These are phyloP conservation scores for Fistulifera pelliculosa DNA, from an alignment of 108 stramenopile genomes.

Conservation along the genomic window DNA sequence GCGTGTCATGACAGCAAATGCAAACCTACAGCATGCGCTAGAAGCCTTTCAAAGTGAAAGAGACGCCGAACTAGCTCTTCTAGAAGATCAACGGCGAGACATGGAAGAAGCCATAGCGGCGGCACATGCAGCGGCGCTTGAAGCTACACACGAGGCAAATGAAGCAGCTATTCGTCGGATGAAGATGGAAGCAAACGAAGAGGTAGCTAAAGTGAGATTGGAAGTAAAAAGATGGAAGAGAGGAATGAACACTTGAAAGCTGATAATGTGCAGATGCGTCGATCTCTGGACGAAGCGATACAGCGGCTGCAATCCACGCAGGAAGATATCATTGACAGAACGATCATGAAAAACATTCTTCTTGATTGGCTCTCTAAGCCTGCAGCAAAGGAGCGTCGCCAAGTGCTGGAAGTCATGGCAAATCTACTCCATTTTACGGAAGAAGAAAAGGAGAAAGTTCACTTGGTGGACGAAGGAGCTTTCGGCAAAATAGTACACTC, in stretches of 20 bases:
- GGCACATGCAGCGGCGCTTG: conserved; percentile 60
- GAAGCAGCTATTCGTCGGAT: conserved; percentile 50
- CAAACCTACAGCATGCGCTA: conserved; percentile 68
- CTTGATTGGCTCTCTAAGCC: conserved; percentile 74
- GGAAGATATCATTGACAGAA: conserved; percentile 84
- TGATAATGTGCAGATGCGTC: conserved; percentile 67
- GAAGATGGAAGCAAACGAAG: conserved; percentile 46
- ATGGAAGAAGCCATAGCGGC: conserved; percentile 55
- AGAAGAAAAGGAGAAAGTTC: conserved; percentile 74
- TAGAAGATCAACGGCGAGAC: conserved; percentile 55
- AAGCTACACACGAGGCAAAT: conserved; percentile 47
- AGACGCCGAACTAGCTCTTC: conserved; percentile 64
- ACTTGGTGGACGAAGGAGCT: conserved; percentile 25
- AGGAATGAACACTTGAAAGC: conserved; percentile 37
- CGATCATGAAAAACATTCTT: conserved; percentile 82
- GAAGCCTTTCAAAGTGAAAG: conserved; percentile 81
- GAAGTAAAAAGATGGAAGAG: conserved; percentile 43
- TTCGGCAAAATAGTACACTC: conserved; percentile 43
- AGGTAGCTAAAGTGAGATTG: conserved; percentile 45
- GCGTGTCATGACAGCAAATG: conserved; percentile 56
- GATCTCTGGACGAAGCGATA: conserved; percentile 83
- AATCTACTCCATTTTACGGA: conserved; percentile 80
- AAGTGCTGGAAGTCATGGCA: conserved; percentile 76
- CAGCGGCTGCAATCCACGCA: conserved; percentile 74
- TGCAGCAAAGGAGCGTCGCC: conserved; percentile 48